Base-by-base conservation (phyloP, 352 stramenopile genomes). In the Phytopythium helicoides region DNA sequence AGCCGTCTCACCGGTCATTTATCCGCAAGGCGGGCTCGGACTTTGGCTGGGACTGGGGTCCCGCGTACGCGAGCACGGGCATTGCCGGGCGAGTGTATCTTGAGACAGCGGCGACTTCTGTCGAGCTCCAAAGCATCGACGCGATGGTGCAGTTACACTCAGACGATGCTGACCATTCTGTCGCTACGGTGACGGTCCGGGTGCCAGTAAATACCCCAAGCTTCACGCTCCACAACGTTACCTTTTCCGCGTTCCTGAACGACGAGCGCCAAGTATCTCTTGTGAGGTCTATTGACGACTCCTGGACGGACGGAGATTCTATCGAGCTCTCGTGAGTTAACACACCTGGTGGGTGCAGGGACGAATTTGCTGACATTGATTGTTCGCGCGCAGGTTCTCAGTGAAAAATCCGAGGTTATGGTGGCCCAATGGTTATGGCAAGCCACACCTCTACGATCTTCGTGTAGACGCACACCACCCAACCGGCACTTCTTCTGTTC, bases 31-130 rank as follows among this genome's bases (percentile, higher is more conserved):
- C 86, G 0, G 83, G 83, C 0, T 90, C 81, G 8, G 86, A 93
- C 56, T 95, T 94, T 66, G 86, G 86, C 3, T 95, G 86, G 86
- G 86, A 95, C 51, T 95, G 86, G 86, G 86, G 86, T 0, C 86
- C 84, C 11, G 83, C 84, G 25, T 91, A 71, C 51, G 64, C 81
- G 6, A 86, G 75, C 12, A 66, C 71, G 7, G 84, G 84, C 5
- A 86, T 94, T 50, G 63, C 76, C 21, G 80, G 76, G 1, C n/a
- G 28, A 16, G 84, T 61, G 12, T 80, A 66, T 40, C 39, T 94
- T 21, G 68, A 88, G 50, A 56, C 71, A 1, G 22, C 57, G 26
- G 41, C 55, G 25, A 51, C 50, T 4, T 14, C 54, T 0, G 31
- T 68, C 18, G 56, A 52, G 36, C 40, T 82, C 25, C 61, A 59